phyloP scores from a whole-genome alignment of 352 stramenopile species.

The Peronosclerospora sorghi region DNA sequence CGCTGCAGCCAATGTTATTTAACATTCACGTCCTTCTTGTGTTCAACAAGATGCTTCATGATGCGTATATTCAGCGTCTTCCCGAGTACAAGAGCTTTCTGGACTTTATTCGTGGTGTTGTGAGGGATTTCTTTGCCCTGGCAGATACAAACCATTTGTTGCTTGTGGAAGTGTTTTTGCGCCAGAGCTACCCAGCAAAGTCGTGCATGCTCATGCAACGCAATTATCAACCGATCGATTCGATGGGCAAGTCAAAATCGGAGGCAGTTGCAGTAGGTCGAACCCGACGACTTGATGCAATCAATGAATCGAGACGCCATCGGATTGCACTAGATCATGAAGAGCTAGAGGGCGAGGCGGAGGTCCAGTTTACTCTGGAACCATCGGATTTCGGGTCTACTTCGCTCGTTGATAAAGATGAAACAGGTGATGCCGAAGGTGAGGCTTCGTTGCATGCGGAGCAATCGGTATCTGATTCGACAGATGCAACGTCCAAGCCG shows the following conservation, averaged over 20 bases:
- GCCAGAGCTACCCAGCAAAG: conserved; percentile 56
- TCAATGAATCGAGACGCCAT: conserved; percentile 56
- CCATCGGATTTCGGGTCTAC: conserved; percentile 52
- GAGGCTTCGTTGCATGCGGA: conserved; percentile 17
- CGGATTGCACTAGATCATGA: conserved; percentile 62
- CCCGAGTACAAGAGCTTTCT: conserved; percentile 56
- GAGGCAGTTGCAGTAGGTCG: conserved; percentile 52
- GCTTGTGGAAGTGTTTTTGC: conserved; percentile 65
- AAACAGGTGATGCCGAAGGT: conserved; percentile 17
- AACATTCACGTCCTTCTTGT: conserved; percentile 71
- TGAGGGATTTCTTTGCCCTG: conserved; percentile 71
- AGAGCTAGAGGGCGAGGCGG: conserved; percentile 68
- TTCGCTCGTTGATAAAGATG: conserved; percentile 31
- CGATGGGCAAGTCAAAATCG: conserved; percentile 45
- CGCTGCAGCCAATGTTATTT: conserved; percentile 80
- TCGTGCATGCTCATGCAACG: conserved; percentile 63
- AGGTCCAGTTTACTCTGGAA: conserved; percentile 65
- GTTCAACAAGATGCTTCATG: conserved; percentile 83
- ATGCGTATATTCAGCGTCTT: conserved; percentile 45
- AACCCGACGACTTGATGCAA: conserved; percentile 39
- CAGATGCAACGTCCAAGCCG: conserved; percentile 7
- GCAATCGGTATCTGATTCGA: background rate
- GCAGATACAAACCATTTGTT: conserved; percentile 72
- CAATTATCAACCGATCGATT: conserved; percentile 62
- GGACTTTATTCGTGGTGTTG: conserved; percentile 68